Conservation (phyloP, 208 protist genomes). For the Acanthamoeba lenticulata region DNA sequence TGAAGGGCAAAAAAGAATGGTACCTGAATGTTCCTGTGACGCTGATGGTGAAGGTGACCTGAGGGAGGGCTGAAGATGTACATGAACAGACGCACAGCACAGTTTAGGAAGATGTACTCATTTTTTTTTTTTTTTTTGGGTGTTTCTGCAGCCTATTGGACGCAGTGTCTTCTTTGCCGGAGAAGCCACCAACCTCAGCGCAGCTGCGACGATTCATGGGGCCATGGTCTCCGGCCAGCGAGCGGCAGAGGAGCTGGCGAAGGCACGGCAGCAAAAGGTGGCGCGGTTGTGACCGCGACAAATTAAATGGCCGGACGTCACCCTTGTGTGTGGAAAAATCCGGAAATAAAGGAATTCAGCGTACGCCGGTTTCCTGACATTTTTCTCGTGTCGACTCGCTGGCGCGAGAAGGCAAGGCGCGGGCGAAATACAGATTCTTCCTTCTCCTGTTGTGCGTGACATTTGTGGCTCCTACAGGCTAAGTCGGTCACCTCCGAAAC, state of each 20-base stretch:
- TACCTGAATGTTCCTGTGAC: too few relatives aligned
- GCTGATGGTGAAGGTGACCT: too few relatives aligned
- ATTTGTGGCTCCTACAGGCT: slow-evolving; percentile 55
- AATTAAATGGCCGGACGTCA: too few relatives aligned
- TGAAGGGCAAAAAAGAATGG: too few relatives aligned
- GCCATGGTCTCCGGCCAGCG: neutral
- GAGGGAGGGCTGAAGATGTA: too few relatives aligned
- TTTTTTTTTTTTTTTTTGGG: too few relatives aligned
- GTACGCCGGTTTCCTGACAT: neutral
- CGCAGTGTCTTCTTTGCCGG: slow-evolving; percentile 2
- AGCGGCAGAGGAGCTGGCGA: neutral
- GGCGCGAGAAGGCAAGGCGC: neutral
- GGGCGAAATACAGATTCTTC: neutral
- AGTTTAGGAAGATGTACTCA: too few relatives aligned
- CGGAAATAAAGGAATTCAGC: slow-evolving; percentile 33
- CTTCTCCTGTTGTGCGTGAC: slow-evolving; percentile 1
- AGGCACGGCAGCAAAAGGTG: neutral
- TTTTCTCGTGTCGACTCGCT: neutral
- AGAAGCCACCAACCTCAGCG: neutral
- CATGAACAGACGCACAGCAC: too few relatives aligned
- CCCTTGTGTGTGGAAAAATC: too few relatives aligned
- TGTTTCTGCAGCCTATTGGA: slow-evolving; percentile 5
- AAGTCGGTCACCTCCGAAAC: slow-evolving; percentile 37
- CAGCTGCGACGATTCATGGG: neutral
- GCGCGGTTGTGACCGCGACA: neutral